Conservation (phyloP, 2,329 filamentous ascomycete genomes). For the Trichoderma sp. region DNA sequence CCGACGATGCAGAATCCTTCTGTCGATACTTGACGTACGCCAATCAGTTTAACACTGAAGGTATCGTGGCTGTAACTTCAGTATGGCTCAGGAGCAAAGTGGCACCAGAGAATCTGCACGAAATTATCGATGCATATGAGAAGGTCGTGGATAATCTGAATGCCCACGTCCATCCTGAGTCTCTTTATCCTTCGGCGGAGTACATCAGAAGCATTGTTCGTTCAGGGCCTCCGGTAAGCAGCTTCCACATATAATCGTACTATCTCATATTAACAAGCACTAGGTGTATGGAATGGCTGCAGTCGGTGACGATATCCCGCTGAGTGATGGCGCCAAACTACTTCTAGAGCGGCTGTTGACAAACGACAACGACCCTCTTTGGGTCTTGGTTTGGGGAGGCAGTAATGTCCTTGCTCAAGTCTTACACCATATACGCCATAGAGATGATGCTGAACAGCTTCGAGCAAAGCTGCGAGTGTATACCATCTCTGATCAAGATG, state of each 20-base stretch:
- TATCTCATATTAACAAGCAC: background rate
- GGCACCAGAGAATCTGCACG: background rate
- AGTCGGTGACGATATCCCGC: background rate
- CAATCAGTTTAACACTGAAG: background rate
- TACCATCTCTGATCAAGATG: background rate
- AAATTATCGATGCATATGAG: background rate
- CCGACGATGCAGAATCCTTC: background rate
- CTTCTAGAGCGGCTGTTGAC: background rate
- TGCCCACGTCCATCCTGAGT: background rate
- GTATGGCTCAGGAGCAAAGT: background rate
- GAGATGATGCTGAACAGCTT: background rate
- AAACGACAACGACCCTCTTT: background rate
- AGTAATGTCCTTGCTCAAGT: background rate
- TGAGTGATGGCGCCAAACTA: background rate
- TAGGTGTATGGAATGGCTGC: background rate
- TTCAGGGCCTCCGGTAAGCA: background rate
- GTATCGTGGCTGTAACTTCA: background rate
- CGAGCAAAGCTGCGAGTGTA: background rate
- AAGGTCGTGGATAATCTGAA: background rate
- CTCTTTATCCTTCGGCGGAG: background rate
- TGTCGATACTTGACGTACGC: background rate
- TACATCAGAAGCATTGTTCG: background rate
- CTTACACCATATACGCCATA: background rate
- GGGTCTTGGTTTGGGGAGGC: background rate
- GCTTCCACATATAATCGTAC: fast-evolving